These are phyloP conservation scores for Heterobasidion annosum DNA, from an alignment of 1,284 basidiomycete genomes.

Conservation along the genomic window DNA sequence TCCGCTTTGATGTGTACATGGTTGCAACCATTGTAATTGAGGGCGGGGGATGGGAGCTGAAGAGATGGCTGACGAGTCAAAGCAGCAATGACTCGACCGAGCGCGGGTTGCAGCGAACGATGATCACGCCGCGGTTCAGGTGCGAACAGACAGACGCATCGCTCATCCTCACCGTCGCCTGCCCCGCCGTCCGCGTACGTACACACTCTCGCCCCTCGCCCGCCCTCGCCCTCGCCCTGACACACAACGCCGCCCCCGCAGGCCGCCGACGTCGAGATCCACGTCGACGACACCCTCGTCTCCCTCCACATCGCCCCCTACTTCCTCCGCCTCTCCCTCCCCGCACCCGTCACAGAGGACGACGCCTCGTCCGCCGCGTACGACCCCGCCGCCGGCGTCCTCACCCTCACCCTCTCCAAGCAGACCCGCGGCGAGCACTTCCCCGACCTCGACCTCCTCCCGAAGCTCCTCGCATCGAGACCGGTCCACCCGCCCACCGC, in stretches of 20 bases:
- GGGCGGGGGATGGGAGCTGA: too few relatives aligned
- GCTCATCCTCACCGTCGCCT: conserved; percentile 58
- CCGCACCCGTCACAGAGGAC: conserved; percentile 42
- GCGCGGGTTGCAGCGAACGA: conserved; percentile 17
- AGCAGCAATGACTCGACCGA: too few relatives aligned
- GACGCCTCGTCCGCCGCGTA: conserved; percentile 63
- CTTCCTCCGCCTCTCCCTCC: conserved; percentile 70
- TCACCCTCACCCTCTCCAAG: conserved; percentile 66
- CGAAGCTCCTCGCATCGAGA: conserved; percentile 64
- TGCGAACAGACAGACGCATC: conserved; percentile 59
- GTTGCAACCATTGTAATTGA: too few relatives aligned
- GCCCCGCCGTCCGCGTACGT: conserved; percentile 70
- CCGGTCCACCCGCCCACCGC: conserved; percentile 20
- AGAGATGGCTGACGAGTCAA: too few relatives aligned
- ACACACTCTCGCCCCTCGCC: conserved; percentile 7
- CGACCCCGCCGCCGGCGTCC: conserved; percentile 61
- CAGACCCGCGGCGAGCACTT: conserved; percentile 55
- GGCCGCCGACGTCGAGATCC: conserved; percentile 73
- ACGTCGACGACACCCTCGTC: conserved; percentile 61
- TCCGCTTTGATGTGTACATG: too few relatives aligned
- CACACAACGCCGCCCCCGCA: conserved; percentile 21
- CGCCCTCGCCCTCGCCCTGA: conserved; percentile 1
- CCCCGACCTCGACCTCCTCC: conserved; percentile 65
- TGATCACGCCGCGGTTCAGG: conserved; percentile 77
- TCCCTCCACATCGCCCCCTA: conserved; percentile 76